Evolutionary conservation across 2,329 filamentous ascomycete genomes (phyloP).

Genomic region (Paraconiothyrium sp.): DNA sequence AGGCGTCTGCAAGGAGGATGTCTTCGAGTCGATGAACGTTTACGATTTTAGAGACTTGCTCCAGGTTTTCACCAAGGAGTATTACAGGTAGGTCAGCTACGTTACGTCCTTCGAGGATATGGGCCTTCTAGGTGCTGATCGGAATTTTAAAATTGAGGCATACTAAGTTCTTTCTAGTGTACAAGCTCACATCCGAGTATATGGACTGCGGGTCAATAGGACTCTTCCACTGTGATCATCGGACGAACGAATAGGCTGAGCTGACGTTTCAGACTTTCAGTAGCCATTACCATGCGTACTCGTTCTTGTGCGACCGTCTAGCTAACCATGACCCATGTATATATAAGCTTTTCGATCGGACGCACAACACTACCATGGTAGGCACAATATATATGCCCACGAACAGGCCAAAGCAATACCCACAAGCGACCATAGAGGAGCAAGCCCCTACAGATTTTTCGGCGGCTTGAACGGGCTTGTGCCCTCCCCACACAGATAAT

Average conservation of each 20-base stretch:
- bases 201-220: too few relatives aligned
- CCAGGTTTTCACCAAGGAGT: conserved; percentile 26
- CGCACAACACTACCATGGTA: too few relatives aligned
- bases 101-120: neutral
- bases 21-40: conserved; percentile 65
- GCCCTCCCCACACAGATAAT: neutral
- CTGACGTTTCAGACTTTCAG: too few relatives aligned
- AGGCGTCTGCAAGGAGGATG: conserved; percentile 56
- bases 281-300: neutral
- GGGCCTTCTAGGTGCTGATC: neutral
- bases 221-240: too few relatives aligned
- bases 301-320: neutral
- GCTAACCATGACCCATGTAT: neutral
- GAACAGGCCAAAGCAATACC: too few relatives aligned
- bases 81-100: conserved; percentile 2
- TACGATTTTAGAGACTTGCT: conserved; percentile 60
- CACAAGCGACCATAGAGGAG: too few relatives aligned
- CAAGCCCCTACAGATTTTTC: neutral
- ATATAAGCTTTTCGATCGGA: neutral
- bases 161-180: neutral
- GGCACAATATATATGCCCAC: too few relatives aligned
- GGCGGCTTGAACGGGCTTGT: neutral
- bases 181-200: too few relatives aligned
- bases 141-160: neutral
- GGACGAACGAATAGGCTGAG: too few relatives aligned